phyloP scores from a whole-genome alignment of 108 stramenopile species.

The Discostella stelligeroides region DNA sequence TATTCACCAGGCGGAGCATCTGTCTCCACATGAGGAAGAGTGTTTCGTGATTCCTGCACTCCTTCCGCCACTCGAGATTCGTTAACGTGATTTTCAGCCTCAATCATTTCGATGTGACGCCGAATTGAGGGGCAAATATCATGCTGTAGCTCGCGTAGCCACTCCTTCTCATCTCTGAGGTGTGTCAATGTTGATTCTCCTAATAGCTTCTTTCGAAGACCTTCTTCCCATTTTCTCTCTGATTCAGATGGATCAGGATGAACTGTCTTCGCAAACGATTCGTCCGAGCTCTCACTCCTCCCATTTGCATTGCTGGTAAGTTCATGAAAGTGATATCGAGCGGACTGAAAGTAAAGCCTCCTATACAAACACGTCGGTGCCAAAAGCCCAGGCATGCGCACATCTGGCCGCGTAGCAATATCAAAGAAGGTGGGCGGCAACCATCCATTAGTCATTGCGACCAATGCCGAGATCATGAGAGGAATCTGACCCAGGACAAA shows the following conservation, averaged over 20 bases:
- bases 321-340: constrained; percentile 74
- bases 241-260: constrained; percentile 10
- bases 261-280: constrained; percentile 11
- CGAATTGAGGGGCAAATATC: constrained; percentile 28
- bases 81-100: neutral
- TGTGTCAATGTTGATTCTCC: neutral
- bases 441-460: constrained; percentile 71
- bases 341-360: constrained; percentile 51
- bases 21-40: constrained; percentile 4
- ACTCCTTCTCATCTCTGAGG: constrained; percentile 26
- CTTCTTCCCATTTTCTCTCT: constrained; percentile 36
- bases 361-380: constrained; percentile 44
- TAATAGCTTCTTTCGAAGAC: constrained; percentile 13
- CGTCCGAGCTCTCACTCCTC: neutral
- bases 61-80: neutral
- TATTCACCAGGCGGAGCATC: constrained; percentile 33
- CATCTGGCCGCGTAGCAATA: constrained; percentile 42
- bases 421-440: constrained; percentile 57
- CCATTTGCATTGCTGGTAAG: constrained; percentile 33
- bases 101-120: constrained; percentile 2
- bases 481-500: constrained; percentile 64
- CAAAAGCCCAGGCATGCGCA: constrained; percentile 51
- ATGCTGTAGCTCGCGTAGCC: constrained; percentile 49
- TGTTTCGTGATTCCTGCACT: neutral
- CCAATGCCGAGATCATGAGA: constrained; percentile 54